Evolutionary conservation across 257 asterid genomes (phyloP).

Genomic region (Cynanchum wilfordii): DNA sequence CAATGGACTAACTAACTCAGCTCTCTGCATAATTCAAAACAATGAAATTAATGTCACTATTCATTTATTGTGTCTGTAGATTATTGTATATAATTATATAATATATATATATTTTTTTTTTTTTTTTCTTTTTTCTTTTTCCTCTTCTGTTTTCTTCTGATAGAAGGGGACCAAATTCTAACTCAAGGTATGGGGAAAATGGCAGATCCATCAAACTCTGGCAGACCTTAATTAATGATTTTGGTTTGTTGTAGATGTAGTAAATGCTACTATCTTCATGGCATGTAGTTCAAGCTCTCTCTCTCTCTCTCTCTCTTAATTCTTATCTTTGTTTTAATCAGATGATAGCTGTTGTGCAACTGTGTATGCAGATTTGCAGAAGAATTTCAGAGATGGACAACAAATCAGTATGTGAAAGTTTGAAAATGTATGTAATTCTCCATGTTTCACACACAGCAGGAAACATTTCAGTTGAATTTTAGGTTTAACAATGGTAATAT

Average conservation of each 20-base stretch:
- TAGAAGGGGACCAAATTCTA: not conserved
- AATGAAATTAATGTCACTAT: constrained; percentile 7
- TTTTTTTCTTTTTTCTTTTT: not conserved
- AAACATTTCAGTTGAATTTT: not conserved
- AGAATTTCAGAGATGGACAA: not conserved
- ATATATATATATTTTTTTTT: not conserved
- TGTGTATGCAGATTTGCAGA: not conserved
- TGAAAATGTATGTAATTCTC: not conserved
- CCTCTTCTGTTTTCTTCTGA: not conserved
- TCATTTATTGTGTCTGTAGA: constrained; percentile 17
- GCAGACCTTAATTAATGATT: not conserved
- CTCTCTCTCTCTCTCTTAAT: not conserved
- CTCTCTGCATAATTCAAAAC: constrained; percentile 8
- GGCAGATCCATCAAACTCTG: not conserved
- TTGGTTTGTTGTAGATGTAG: constrained; percentile 1
- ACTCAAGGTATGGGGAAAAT: not conserved
- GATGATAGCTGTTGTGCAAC: not conserved
- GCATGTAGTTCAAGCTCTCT: not conserved
- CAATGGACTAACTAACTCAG: constrained; percentile 12
- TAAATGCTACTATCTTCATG: constrained; percentile 8
- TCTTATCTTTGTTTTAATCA: not conserved
- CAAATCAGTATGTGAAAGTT: not conserved
- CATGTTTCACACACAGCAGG: not conserved
- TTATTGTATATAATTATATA: too few relatives aligned
- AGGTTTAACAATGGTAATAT: not conserved